Conservation (phyloP, 306 rosid genomes). For the Carpinus fangiana region DNA sequence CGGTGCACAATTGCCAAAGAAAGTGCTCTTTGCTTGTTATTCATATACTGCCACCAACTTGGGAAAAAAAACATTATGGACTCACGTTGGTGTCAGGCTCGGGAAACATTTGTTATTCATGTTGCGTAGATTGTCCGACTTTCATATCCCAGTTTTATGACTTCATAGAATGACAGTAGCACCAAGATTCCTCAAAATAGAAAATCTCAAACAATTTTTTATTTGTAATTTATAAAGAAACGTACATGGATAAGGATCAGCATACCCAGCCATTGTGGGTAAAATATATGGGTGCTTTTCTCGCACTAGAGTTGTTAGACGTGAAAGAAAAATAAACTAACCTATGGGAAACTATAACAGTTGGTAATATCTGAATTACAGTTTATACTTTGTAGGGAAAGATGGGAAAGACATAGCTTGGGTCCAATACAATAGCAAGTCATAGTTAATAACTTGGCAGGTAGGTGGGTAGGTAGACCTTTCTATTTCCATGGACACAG, state of each 20-base stretch:
- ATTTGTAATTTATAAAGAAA: slow-evolving; percentile 1
- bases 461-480: neutral
- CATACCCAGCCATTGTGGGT: neutral
- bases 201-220: neutral
- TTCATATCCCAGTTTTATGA: too few species aligned
- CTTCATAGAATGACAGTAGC: too few species aligned
- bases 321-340: neutral
- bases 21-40: neutral
- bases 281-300: neutral
- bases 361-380: slow-evolving; percentile 6
- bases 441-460: neutral
- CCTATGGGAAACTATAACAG: slow-evolving; percentile 12
- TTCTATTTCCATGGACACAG: neutral
- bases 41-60: neutral
- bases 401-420: neutral
- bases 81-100: too few species aligned
- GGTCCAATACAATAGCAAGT: neutral
- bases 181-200: neutral
- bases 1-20: neutral
- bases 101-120: too few species aligned
- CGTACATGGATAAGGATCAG: neutral
- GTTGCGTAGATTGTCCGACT: too few species aligned
- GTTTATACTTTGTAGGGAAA: neutral
- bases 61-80: too few species aligned
- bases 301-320: neutral